These are phyloP conservation scores for Themeda triandra DNA, from an alignment of 176 grass and related monocot genomes.

Conservation along the genomic window DNA sequence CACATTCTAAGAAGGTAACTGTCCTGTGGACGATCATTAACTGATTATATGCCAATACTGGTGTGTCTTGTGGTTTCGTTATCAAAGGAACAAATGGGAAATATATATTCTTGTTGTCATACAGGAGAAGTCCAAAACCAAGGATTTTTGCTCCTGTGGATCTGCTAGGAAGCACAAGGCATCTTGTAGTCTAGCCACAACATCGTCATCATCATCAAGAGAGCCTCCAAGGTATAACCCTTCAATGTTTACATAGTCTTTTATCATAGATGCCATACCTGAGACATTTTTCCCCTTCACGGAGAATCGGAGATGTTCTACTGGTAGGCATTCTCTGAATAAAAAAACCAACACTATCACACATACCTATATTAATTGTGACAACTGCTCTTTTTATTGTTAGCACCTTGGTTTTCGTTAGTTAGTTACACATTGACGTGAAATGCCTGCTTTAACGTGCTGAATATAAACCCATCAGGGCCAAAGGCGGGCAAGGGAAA, in stretches of 20 bases:
- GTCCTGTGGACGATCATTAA: neutral
- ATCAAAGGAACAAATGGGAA: constrained; percentile 7
- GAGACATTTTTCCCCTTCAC: neutral
- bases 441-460: neutral
- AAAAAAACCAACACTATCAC: neutral
- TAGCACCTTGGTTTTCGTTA: neutral
- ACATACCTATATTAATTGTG: neutral
- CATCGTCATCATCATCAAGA: neutral
- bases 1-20: constrained; percentile 46
- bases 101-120: neutral
- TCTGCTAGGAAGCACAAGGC: constrained; percentile 56
- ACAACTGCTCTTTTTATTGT: neutral
- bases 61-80: neutral
- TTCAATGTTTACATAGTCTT: neutral
- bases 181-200: constrained; percentile 38
- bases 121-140: constrained; percentile 39
- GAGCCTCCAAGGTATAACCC: constrained; percentile 39
- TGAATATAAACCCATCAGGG: neutral
- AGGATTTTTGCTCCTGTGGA: constrained; percentile 56
- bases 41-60: neutral
- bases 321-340: neutral
- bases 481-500: constrained; percentile 40
- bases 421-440: neutral
- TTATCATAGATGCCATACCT: constrained; percentile 5
- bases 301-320: neutral